Evolutionary conservation across 768 basidiomycete species (phyloP), one percentile per base, ranked within the genome.

Genomic region (Auricularia sp.): DNA sequence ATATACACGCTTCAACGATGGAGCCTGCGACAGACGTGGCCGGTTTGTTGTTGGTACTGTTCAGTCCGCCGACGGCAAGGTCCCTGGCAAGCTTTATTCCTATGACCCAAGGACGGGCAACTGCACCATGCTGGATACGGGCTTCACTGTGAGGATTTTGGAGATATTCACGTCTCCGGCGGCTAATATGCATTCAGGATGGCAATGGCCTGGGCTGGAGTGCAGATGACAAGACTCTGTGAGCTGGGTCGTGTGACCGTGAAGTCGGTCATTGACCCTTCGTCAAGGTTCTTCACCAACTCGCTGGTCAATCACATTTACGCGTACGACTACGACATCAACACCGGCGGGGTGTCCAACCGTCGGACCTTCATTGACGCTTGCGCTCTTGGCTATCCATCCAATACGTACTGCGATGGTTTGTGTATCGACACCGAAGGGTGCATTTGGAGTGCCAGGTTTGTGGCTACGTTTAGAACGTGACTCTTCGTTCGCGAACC

Each of bases 21-120:
- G 86, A 42, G 86, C 78, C 2, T 88, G 87, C 70, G 86, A 87
- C 69, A 79, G 75, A 64, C 75, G 79, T 68, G 87, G 87, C 5
- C 80, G 85, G 51, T 87, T 84, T 71, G 82, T 87, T 68, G 84
- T 85, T 29, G 87, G 87, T n/a, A 84, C 86, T 0, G 71, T 87
- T 33, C 63, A 75, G 67, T 83, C 81, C 62, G 74, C 78, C 68
- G 77, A 80, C 61, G 77, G 77, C 61, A 75, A 72, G 29, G 77
- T 87, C 60, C 78, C 83, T 3, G 87, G 87, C 10, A 77, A 79
- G 66, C 73, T 88, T 42, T 87, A 82, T 71, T 77, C 77, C 72
- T 86, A 81, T 69, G 84, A 87, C 71, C 83, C 87, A 34, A 64
- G 67, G 47, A 77, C 77, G 60, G 74, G 70, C n/a, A 74, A 70